Base-by-base conservation (phyloP, 2,329 filamentous ascomycete genomes). In the Endocalyx cinctus region DNA sequence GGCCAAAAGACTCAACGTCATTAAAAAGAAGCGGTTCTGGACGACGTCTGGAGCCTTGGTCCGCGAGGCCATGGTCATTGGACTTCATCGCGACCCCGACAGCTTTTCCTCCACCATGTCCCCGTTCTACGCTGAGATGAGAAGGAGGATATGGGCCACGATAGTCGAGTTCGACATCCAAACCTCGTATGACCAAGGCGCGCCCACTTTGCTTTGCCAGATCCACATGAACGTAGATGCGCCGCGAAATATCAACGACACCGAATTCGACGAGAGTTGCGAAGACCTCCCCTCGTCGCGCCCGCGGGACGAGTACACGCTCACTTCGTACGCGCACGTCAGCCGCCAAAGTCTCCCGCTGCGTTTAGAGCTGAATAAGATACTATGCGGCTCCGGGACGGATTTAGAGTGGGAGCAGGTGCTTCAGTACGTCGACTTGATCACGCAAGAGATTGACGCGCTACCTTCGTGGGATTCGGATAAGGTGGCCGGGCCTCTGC, bases 21-120 rank as follows among this genome's bases (percentile, higher is more conserved):
- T 79, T 43, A 77, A 79, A 62, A 79, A 79, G 66, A 79, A 79
- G 64, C 65, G 73, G 10, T 79, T 76, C 54, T 79, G 75, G 75
- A 75, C 72, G 12, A 64, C 67, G 25, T 64, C 75, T 1, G 74
- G 75, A 1, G 63, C 68, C 5, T 60, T 79, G 35, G 67, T 77
- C 11, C 72, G 74, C 29, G 71, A 79, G 32, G 74, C 70, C 34
- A 70, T 79, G 37, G 69, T 70, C 2, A 69, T 79, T 18, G 75
- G 74, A 12, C 60, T 80, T 29, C 76, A 80, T 45, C 70, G 72
- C 13, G 76, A 79, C 47, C 74, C 74, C 4, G 70, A 70, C 45
- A 65, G 70, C 37, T 71, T 77, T 59, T 63, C 60, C 13, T 65
- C 67, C 34, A 70, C 70, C 42, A 72, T 78, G 27, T 74, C 69